Base-by-base conservation (phyloP, 2,329 filamentous ascomycete genomes). In the Bipolaris sorokiniana region DNA sequence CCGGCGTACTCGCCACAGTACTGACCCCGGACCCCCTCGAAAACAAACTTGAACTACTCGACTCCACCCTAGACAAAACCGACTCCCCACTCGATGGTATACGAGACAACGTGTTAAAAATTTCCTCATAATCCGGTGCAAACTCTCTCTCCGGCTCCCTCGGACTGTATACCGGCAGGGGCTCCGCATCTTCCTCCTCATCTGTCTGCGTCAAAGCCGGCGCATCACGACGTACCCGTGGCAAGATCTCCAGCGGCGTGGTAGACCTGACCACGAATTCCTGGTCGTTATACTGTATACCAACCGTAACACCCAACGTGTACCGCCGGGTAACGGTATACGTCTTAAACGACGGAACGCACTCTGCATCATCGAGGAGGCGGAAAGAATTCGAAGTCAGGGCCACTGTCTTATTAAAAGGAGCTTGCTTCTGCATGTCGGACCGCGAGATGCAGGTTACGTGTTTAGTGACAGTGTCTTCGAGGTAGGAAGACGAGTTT, bases 321-420 rank as follows among this genome's bases (percentile, higher is more conserved):
- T 77, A 76, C 1, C 66, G 62, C 2, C 72, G 66, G 1, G 67
- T 73, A 22, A 76, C 65, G 3, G 67, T 71, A 51, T 74, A 76
- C 1, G 74, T 74, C 33, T 67, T 74, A 62, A 76, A 75, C 0
- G 68, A 70, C 0, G 74, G 74, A 1, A 75, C 65, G 47, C 72
- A 74, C 51, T 76, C 71, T 7, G 54, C 57, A 40, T 75, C 67
- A 36, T 76, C 70, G 15, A 75, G 59, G 9, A 75, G 61, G 40
- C 72, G 69, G 54, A 76, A 75, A 3, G 42, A 33, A 48, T 71
- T 70, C 7, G 65, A 64, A 0, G 72, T 72, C 11, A 76, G 52
- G 1, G 57, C 50, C 2, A 53, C 54, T 3, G 56, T 64, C 11
- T 54, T 54, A 41, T 65, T 66, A 48, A 75, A 71, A 0, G 62